These are phyloP conservation scores for Hericium erinaceus DNA, from an alignment of 768 basidiomycete genomes.

Conservation along the genomic window DNA sequence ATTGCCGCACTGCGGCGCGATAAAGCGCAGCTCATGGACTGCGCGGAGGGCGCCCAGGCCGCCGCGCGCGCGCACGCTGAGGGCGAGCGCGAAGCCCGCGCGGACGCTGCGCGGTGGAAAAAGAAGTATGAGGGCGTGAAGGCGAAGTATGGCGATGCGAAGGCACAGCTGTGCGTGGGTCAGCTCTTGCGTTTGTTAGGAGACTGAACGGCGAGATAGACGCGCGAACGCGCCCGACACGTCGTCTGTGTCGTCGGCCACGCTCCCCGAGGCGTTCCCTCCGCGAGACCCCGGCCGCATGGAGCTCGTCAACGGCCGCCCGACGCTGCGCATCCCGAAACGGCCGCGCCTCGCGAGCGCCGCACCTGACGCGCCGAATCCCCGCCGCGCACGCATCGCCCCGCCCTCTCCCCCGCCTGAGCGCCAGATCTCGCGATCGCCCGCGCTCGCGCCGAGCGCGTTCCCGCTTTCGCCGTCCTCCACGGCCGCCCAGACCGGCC, in stretches of 20 bases:
- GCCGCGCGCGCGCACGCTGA: neutral
- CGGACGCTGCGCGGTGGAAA: neutral
- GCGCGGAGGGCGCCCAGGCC: neutral
- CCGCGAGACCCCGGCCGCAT: too few relatives aligned
- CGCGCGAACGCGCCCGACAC: too few relatives aligned
- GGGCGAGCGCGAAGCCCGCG: constrained; percentile 5
- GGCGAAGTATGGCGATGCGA: neutral
- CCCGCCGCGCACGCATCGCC: too few relatives aligned
- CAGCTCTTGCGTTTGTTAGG: too few relatives aligned
- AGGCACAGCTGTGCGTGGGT: neutral
- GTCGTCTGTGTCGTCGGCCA: too few relatives aligned
- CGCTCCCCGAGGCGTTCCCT: too few relatives aligned
- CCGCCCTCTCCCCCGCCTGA: neutral
- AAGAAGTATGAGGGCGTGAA: constrained; percentile 1
- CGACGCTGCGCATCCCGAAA: neutral
- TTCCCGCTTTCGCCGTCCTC: neutral
- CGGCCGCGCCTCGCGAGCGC: neutral
- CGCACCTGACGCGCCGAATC: neutral
- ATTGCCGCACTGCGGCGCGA: constrained; percentile 4
- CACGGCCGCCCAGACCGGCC: too few relatives aligned
- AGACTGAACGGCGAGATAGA: too few relatives aligned
- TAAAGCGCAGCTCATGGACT: constrained; percentile 7
- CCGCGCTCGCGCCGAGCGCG: too few relatives aligned
- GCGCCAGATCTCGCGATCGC: too few relatives aligned
- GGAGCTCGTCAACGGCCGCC: neutral